Evolutionary conservation across 192 early-diverging fungal species (phyloP).

Genomic region (Phlyctochytrium planicorne): DNA sequence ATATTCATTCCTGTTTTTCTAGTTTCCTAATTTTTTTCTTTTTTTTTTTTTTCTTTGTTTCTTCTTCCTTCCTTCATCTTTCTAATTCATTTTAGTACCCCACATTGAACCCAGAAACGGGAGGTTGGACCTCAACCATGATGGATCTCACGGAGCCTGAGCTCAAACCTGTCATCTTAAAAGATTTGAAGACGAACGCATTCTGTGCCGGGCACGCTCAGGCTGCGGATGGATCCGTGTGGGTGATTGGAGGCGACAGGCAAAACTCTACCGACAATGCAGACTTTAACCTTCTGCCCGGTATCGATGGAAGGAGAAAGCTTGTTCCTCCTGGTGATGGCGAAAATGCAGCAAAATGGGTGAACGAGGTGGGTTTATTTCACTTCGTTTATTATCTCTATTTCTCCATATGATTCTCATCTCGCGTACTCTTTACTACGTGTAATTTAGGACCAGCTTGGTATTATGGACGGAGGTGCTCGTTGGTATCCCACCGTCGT

Average conservation of each 20-base stretch:
- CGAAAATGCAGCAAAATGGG: constrained; percentile 1
- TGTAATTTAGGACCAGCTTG: too few relatives aligned
- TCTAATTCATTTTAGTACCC: neutral
- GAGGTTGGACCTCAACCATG: constrained; percentile 11
- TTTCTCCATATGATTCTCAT: too few relatives aligned
- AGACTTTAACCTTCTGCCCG: neutral
- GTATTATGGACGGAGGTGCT: neutral
- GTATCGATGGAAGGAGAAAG: neutral
- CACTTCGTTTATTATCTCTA: too few relatives aligned
- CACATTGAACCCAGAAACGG: constrained; percentile 14
- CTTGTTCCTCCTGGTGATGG: neutral
- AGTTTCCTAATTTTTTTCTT: constrained; percentile 1
- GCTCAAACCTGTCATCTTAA: neutral
- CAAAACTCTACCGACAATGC: neutral
- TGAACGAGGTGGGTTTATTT: too few relatives aligned
- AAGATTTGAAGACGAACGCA: constrained; percentile 19
- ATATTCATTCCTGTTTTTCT: neutral
- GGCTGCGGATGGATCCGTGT: constrained; percentile 20
- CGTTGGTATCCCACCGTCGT: constrained; percentile 47
- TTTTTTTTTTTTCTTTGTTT: neutral
- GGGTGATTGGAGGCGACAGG: constrained; percentile 28
- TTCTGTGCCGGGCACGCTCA: constrained; percentile 35
- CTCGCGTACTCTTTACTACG: too few relatives aligned
- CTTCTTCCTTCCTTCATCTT: neutral
- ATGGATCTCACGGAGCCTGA: constrained; percentile 5